phyloP scores from a whole-genome alignment of 1,139 yeast species.

The Pneumocystis murina region DNA sequence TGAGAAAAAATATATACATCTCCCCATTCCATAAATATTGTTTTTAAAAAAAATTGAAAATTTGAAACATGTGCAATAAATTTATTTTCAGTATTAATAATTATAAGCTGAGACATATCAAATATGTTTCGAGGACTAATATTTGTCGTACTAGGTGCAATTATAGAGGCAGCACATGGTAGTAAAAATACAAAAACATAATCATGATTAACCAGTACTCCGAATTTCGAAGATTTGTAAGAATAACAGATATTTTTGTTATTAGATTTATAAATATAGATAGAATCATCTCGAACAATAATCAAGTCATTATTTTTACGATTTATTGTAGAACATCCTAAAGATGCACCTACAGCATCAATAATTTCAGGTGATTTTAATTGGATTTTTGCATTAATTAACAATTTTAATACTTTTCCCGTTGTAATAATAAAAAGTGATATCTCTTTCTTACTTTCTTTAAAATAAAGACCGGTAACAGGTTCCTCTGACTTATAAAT shows the following conservation, averaged over 20 bases:
- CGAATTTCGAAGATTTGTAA: conserved; percentile 45
- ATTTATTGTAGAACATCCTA: conserved; percentile 46
- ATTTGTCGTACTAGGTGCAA: conserved; percentile 4
- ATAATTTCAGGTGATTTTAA: conserved; percentile 51
- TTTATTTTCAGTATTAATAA: conserved; percentile 55
- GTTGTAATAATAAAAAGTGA: conserved; percentile 52
- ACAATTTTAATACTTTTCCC: conserved; percentile 55
- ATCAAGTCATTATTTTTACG: conserved; percentile 30
- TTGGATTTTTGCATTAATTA: conserved; percentile 55
- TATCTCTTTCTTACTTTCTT: conserved; percentile 24
- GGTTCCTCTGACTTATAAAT: conserved; percentile 66
- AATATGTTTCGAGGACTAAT: conserved; percentile 15
- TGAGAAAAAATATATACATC: conserved; percentile 48
- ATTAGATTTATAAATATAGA: conserved; percentile 40
- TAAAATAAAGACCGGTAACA: conserved; percentile 57
- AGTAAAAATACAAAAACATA: conserved; percentile 47
- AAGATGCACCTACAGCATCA: conserved; percentile 56
- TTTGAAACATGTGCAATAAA: conserved; percentile 57
- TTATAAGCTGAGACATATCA: conserved; percentile 36
- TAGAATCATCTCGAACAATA: conserved; percentile 38
- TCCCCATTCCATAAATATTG: conserved; percentile 41
- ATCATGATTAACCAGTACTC: conserved; percentile 33
- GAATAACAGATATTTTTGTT: conserved; percentile 45
- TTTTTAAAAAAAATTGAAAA: conserved; percentile 46
- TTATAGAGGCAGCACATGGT: conserved; percentile 6